phyloP scores from a whole-genome alignment of 2,329 filamentous ascomycete genomes.

The Coniochaeta ligniaria region DNA sequence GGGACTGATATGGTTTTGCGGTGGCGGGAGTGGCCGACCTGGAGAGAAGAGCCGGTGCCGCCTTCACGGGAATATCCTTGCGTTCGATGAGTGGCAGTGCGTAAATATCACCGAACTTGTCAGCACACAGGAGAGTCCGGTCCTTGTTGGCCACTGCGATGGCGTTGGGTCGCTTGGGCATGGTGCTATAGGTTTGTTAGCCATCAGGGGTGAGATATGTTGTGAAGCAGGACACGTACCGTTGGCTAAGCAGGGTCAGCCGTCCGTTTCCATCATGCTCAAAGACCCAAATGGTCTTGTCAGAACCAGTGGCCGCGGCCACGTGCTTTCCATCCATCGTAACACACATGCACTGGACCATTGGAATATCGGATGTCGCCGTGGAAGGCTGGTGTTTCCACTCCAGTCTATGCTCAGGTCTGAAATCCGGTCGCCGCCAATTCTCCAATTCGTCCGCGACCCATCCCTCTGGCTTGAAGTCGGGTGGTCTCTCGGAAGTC shows the following conservation, averaged over 20 bases:
- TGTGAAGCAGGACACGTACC: conserved; percentile 38
- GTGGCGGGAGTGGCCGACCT: conserved; percentile 16
- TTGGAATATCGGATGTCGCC: conserved; percentile 39
- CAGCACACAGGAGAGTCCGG: conserved; percentile 69
- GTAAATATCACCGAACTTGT: conserved; percentile 98
- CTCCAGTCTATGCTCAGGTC: not conserved
- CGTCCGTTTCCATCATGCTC: conserved; percentile 53
- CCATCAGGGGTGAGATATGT: conserved; percentile 3
- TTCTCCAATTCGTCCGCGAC: not conserved
- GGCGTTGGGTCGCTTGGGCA: conserved; percentile 85
- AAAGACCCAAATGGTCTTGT: conserved; percentile 86
- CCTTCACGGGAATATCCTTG: conserved; percentile 5
- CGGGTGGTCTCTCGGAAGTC: not conserved
- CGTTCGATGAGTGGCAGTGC: conserved; percentile 62
- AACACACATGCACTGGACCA: conserved; percentile 61
- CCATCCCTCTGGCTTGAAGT: not conserved
- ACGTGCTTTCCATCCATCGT: conserved; percentile 61
- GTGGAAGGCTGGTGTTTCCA: not conserved
- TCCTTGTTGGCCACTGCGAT: conserved; percentile 63
- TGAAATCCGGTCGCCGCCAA: not conserved
- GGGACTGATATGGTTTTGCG: conserved; percentile 32
- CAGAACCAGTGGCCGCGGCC: conserved; percentile 77
- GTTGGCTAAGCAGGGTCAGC: conserved; percentile 62
- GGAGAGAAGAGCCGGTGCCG: conserved; percentile 14
- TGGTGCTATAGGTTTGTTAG: conserved; percentile 42